Evolutionary conservation across 176 grass and related monocot genomes (phyloP).

Genomic region (Musa schizocarpa): DNA sequence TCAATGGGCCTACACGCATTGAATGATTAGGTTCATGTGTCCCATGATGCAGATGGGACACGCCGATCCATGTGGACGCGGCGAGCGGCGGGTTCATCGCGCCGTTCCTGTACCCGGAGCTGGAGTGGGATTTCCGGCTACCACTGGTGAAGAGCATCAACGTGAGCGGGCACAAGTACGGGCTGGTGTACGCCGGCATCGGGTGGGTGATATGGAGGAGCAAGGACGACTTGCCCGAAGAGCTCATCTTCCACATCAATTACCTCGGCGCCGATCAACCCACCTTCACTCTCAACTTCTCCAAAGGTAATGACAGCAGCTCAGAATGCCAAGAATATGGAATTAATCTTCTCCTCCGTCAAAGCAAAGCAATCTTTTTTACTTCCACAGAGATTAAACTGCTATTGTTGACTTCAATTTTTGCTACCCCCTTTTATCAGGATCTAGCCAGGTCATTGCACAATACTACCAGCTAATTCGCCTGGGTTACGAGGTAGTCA

Average conservation of each 20-base stretch:
- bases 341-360: too few relatives aligned
- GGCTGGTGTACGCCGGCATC: constrained; percentile 95
- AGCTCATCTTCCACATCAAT: constrained; percentile 99
- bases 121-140: constrained; percentile 89
- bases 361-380: too few relatives aligned
- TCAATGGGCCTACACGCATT: neutral
- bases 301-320: constrained; percentile 39
- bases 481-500: constrained; percentile 64
- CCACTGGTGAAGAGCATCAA: constrained; percentile 97
- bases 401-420: too few relatives aligned
- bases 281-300: constrained; percentile 97
- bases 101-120: constrained; percentile 93
- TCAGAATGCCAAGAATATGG: too few relatives aligned
- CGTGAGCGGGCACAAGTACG: constrained; percentile 97
- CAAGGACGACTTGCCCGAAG: constrained; percentile 89
- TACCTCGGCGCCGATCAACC: constrained; percentile 96
- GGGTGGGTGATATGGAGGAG: constrained; percentile 85
- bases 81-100: constrained; percentile 98
- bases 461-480: constrained; percentile 99
- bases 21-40: neutral
- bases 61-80: constrained; percentile 85
- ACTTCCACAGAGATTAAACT: too few relatives aligned
- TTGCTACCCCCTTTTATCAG: constrained; percentile 6
- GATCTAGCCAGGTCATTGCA: constrained; percentile 88
- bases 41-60: constrained; percentile 39